Evolutionary conservation across 164 flowering plant genomes (phyloP).

Genomic region (Vitis labrusca): DNA sequence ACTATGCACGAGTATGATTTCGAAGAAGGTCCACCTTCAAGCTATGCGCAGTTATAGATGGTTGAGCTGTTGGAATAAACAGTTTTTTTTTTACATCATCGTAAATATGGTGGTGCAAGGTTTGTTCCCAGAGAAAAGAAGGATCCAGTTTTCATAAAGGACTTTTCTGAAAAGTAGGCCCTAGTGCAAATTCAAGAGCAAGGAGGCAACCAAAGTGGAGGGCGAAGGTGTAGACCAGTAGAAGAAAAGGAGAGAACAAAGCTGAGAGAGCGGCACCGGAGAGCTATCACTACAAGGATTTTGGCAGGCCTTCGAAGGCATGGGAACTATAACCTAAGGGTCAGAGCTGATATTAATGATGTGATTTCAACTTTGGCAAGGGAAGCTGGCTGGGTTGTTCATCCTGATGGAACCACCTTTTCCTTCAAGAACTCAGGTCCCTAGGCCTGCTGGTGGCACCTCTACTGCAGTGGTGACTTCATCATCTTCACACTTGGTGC

Average conservation of each 20-base stretch:
- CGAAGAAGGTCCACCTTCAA: too few species aligned
- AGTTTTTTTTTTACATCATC: too few species aligned
- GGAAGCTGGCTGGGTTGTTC: constrained; percentile 99
- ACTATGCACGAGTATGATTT: too few species aligned
- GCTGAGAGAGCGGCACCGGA: constrained; percentile 81
- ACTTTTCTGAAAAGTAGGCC: too few species aligned
- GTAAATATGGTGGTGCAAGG: too few species aligned
- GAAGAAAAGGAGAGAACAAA: constrained; percentile 98
- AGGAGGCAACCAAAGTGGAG: constrained; percentile 42
- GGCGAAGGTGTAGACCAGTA: constrained; percentile 75
- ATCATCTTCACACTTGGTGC: constrained; percentile 41
- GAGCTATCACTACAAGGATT: constrained; percentile 93
- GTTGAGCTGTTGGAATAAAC: too few species aligned
- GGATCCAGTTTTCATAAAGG: too few species aligned
- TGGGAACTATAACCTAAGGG: constrained; percentile 94
- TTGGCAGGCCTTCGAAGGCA: constrained; percentile 92
- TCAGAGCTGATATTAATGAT: constrained; percentile 97
- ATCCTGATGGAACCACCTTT: constrained; percentile 99
- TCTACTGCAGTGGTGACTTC: constrained; percentile 32
- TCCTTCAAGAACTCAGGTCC: constrained; percentile 79
- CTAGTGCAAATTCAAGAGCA: constrained; percentile 49
- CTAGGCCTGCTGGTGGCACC: constrained; percentile 42
- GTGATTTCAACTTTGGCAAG: constrained; percentile 93
- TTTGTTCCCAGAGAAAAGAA: too few species aligned
- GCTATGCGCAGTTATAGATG: too few species aligned